Evolutionary conservation across 1,284 basidiomycete species (phyloP).

Genomic region (Heterobasidion occidentale): DNA sequence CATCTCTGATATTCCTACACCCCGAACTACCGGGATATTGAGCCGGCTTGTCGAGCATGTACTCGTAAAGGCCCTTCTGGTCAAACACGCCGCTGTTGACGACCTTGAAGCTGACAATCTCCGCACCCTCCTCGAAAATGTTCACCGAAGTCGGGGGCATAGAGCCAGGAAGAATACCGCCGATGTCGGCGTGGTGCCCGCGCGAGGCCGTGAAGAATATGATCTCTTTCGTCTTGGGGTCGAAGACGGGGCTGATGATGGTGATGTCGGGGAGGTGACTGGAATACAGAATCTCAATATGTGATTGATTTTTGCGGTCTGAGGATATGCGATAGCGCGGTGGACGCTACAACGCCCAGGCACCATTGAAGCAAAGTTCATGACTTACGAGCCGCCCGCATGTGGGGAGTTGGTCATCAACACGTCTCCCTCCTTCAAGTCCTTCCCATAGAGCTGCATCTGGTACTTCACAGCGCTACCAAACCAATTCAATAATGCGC

Average conservation of each 20-base stretch:
- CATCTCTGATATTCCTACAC: conserved; percentile 79
- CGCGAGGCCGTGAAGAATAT: conserved; percentile 91
- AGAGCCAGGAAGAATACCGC: conserved; percentile 75
- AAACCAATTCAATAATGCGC: neutral
- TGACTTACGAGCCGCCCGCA: conserved; percentile 75
- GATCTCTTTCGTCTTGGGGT: conserved; percentile 52
- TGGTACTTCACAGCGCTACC: conserved; percentile 86
- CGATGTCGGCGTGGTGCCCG: conserved; percentile 80
- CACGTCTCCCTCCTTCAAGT: conserved; percentile 80
- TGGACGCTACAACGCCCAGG: neutral
- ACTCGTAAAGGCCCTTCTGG: conserved; percentile 62
- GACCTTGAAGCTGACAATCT: conserved; percentile 91
- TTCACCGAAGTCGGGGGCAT: conserved; percentile 93
- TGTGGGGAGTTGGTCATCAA: conserved; percentile 87
- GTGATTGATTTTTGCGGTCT: no score
- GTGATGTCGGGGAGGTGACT: conserved; percentile 85
- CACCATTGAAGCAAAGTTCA: neutral
- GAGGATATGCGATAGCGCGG: neutral
- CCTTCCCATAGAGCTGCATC: conserved; percentile 65
- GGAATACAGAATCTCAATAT: conserved; percentile 4
- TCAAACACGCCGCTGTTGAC: conserved; percentile 82
- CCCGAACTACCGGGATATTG: conserved; percentile 80
- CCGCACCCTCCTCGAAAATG: conserved; percentile 91
- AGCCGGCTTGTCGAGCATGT: conserved; percentile 84
- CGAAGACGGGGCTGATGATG: conserved; percentile 86